These are phyloP conservation scores for Fagus crenata DNA, from an alignment of 306 rosid genomes.

Conservation along the genomic window DNA sequence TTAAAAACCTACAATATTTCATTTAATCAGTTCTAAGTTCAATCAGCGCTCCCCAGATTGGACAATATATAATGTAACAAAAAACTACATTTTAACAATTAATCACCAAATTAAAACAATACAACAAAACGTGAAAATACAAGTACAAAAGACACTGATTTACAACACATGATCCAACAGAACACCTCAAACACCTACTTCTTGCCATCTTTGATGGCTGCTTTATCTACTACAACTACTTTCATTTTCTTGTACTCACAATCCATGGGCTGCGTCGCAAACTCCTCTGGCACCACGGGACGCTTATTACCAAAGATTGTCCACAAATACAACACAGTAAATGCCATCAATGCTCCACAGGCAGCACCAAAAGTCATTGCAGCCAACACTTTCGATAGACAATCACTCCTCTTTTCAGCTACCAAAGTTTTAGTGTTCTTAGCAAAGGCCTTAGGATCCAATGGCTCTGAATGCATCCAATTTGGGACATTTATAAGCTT, in stretches of 20 bases:
- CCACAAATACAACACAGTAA: constrained; percentile 75
- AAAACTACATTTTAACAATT: constrained; percentile 42
- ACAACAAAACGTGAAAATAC: constrained; percentile 52
- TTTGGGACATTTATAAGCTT: constrained; percentile 53
- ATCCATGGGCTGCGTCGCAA: constrained; percentile 55
- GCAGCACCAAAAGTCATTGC: constrained; percentile 85
- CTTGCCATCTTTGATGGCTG: constrained; percentile 69
- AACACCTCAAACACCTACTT: constrained; percentile 51
- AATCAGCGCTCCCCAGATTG: constrained; percentile 43
- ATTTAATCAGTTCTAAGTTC: constrained; percentile 31
- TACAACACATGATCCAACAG: constrained; percentile 55
- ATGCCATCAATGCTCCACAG: constrained; percentile 87
- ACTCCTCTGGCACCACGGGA: constrained; percentile 87
- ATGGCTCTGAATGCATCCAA: constrained; percentile 83
- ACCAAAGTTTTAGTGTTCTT: constrained; percentile 38
- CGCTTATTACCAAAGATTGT: constrained; percentile 72
- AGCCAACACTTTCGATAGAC: constrained; percentile 55
- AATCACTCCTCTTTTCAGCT: constrained; percentile 57
- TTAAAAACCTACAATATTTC: constrained; percentile 27
- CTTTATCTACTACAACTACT: constrained; percentile 71
- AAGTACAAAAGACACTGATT: constrained; percentile 44
- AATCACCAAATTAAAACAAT: constrained; percentile 49
- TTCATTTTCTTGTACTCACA: constrained; percentile 83
- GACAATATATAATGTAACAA: constrained; percentile 34
- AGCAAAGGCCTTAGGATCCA: constrained; percentile 57